Percentiles rank a stretch among this genome's conserved stretches.
Evolutionary conservation across 495 filamentous ascomycete genomes (phyloP).

Genomic region (Xylaria venustula): DNA sequence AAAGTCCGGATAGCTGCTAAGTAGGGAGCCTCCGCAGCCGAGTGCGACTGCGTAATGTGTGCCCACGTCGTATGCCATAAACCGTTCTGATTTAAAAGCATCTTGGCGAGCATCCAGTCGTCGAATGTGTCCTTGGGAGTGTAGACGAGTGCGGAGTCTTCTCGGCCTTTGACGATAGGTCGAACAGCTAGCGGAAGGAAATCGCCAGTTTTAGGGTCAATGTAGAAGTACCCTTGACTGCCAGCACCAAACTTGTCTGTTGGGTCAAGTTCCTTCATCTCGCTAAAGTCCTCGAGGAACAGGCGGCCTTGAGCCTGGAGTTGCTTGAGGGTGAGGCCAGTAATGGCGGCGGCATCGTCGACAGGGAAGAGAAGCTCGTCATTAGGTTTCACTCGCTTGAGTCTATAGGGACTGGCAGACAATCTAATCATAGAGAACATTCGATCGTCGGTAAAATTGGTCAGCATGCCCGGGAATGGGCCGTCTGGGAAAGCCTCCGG

Average conservation of each 20-base stretch:
- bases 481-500: conserved; percentile 25
- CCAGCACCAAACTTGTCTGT: conserved; percentile 29
- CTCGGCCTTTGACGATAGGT: conserved; percentile 28
- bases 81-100: conserved; percentile 39
- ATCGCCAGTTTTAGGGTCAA: conserved; percentile 24
- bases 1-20: conserved; percentile 35
- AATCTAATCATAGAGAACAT: conserved; percentile 41
- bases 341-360: conserved; percentile 25
- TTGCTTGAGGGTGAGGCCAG: conserved; percentile 19
- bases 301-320: conserved; percentile 28
- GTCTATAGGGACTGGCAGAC: conserved; percentile 31
- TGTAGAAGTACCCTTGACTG: conserved; percentile 37
- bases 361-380: conserved; percentile 31
- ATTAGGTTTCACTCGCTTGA: conserved; percentile 29
- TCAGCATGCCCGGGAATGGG: conserved; percentile 24
- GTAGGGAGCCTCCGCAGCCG: conserved; percentile 32
- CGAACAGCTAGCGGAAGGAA: conserved; percentile 39
- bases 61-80: conserved; percentile 26
- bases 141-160: conserved; percentile 31
- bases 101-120: conserved; percentile 42
- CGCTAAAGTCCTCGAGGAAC: conserved; percentile 32
- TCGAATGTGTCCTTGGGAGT: conserved; percentile 33
- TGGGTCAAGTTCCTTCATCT: conserved; percentile 26
- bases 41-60: conserved; percentile 33
- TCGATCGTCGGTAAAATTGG: conserved; percentile 40